These are phyloP conservation scores for Mitosporidium daphniae DNA, from an alignment of 371 early-diverging fungal genomes.

Conservation along the genomic window DNA sequence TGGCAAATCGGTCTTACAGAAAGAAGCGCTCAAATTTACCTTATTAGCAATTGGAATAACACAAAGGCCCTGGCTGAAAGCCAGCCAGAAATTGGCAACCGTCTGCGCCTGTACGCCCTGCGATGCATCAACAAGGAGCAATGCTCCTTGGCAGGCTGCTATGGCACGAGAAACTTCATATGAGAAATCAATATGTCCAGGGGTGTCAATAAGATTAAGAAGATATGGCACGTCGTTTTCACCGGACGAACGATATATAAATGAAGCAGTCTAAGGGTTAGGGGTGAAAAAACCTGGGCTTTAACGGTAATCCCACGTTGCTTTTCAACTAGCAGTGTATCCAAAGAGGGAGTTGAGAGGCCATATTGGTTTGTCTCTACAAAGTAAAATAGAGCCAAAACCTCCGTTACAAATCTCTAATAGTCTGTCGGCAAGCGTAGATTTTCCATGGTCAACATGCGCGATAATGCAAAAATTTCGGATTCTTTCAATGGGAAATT, in stretches of 20 bases:
- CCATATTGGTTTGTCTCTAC: slow-evolving; percentile 35
- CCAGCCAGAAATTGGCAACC: slow-evolving; percentile 70
- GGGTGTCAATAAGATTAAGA: slow-evolving; percentile 52
- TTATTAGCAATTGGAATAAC: slow-evolving; percentile 76
- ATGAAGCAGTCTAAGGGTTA: slow-evolving; percentile 17
- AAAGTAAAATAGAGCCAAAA: background rate
- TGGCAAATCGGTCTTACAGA: slow-evolving; percentile 20
- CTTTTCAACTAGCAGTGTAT: slow-evolving; percentile 64
- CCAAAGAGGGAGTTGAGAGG: too few relatives aligned
- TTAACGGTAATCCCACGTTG: slow-evolving; percentile 85
- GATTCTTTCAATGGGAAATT: slow-evolving; percentile 31
- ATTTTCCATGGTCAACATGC: slow-evolving; percentile 72
- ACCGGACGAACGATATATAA: background rate
- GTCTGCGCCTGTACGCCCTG: slow-evolving; percentile 75
- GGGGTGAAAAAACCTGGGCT: too few relatives aligned
- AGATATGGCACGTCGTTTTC: slow-evolving; percentile 22
- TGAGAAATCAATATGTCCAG: slow-evolving; percentile 10
- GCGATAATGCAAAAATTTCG: slow-evolving; percentile 85
- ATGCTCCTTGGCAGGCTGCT: slow-evolving; percentile 49
- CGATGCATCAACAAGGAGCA: slow-evolving; percentile 47
- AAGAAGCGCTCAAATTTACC: slow-evolving; percentile 5
- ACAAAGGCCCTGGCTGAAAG: slow-evolving; percentile 37
- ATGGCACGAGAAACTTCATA: slow-evolving; percentile 47
- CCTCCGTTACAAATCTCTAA: slow-evolving; percentile 12
- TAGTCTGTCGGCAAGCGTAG: slow-evolving; percentile 55